These are phyloP conservation scores for Stephania japonica DNA, from an alignment of 164 flowering plant species.

Conservation along the genomic window DNA sequence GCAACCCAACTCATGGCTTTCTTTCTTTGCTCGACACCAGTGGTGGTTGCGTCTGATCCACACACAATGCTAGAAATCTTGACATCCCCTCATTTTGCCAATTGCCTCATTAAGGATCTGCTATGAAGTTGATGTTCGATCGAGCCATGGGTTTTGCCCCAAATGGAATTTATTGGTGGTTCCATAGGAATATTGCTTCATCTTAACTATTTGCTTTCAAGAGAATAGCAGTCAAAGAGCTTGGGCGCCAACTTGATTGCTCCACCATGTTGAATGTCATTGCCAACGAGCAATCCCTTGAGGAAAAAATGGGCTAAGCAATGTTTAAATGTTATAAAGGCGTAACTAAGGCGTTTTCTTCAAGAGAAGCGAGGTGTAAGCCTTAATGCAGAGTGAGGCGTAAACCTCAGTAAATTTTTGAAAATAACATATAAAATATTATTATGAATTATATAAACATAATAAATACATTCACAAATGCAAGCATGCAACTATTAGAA, in stretches of 20 bases:
- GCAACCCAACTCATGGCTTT: conserved; percentile 63
- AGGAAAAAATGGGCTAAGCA: conserved; percentile 30
- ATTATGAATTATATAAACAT: no score
- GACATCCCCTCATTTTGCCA: conserved; percentile 53
- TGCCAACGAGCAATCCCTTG: conserved; percentile 17
- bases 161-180: conserved; percentile 64
- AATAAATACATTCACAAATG: no score
- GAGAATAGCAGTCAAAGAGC: conserved; percentile 46
- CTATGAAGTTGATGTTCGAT: conserved; percentile 52
- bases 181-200: conserved; percentile 51
- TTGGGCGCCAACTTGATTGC: conserved; percentile 34
- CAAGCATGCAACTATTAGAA: no score
- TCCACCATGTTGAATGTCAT: conserved; percentile 35
- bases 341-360: no score
- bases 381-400: no score
- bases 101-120: conserved; percentile 73
- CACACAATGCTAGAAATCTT: conserved; percentile 50
- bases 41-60: conserved; percentile 56
- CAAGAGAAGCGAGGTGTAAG: no score
- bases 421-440: no score
- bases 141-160: conserved; percentile 88
- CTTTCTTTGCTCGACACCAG: conserved; percentile 55
- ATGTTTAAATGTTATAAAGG: no score
- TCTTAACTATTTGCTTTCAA: conserved; percentile 53
- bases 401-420: no score